These are phyloP conservation scores for Phytophthora pinifolia DNA, from an alignment of 352 stramenopile genomes.

Conservation along the genomic window DNA sequence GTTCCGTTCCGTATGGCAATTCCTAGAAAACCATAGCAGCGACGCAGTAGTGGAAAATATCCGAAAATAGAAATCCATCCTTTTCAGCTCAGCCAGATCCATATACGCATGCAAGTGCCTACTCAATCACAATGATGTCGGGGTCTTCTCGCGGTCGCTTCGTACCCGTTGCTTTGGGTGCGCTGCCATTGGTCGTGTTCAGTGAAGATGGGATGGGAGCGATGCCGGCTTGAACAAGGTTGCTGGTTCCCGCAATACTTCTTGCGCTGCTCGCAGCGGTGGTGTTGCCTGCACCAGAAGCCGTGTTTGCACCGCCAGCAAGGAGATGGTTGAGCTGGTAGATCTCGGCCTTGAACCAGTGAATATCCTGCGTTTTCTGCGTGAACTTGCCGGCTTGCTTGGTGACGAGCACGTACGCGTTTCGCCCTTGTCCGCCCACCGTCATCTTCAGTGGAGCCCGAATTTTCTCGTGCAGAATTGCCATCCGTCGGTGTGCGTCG, in stretches of 20 bases:
- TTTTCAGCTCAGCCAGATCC: no score
- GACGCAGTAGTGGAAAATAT: no score
- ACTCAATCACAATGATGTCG: slow-evolving; percentile 16
- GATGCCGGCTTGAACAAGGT: no score
- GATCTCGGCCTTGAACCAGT: slow-evolving; percentile 9
- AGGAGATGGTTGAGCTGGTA: slow-evolving; percentile 5
- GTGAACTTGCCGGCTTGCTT: slow-evolving; percentile 9
- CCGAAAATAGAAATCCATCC: no score
- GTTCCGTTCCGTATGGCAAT: no score
- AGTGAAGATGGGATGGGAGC: no score
- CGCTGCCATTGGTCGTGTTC: background rate
- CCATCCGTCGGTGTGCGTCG: background rate
- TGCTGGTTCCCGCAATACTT: no score
- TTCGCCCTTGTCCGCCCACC: background rate
- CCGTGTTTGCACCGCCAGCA: background rate
- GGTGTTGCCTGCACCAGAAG: no score
- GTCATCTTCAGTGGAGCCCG: slow-evolving; percentile 11
- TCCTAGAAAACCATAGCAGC: no score
- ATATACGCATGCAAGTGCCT: background rate
- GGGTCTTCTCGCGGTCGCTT: slow-evolving; percentile 14
- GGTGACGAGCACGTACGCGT: slow-evolving; percentile 4
- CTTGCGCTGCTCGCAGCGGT: no score
- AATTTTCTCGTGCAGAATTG: slow-evolving; percentile 5
- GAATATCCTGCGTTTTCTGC: slow-evolving; percentile 4
- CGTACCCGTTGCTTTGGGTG: background rate